A percentile compares a stretch with the other conserved stretches of the same genome.
These are phyloP conservation scores for Hymenoscyphus fructigenus DNA, from an alignment of 2,329 filamentous ascomycete species.

Conservation along the genomic window DNA sequence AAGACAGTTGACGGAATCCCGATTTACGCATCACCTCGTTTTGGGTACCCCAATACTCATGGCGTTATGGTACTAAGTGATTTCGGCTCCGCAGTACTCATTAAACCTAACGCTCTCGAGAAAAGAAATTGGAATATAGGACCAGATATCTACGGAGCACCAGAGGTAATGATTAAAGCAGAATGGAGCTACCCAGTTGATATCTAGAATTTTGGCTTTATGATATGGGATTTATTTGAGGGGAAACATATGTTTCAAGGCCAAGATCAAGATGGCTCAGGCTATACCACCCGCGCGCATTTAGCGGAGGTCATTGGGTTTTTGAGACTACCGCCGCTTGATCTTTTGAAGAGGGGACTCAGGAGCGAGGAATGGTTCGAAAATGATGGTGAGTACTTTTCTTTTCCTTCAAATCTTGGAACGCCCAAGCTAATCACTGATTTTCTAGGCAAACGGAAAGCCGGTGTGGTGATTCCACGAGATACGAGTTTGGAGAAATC, in stretches of 20 bases:
- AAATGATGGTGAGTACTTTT: slow-evolving; percentile 11
- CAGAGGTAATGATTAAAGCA: background rate
- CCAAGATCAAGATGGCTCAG: slow-evolving; percentile 11
- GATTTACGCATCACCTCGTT: slow-evolving; percentile 45
- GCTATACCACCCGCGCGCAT: slow-evolving; percentile 18
- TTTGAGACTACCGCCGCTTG: slow-evolving; percentile 17
- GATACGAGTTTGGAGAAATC: slow-evolving; percentile 10
- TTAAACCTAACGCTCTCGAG: slow-evolving; percentile 37
- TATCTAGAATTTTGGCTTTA: slow-evolving; percentile 5
- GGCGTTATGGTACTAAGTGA: slow-evolving; percentile 46
- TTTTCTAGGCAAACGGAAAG: background rate
- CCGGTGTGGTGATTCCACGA: background rate
- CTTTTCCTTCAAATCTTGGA: background rate
- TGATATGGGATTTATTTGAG: slow-evolving; percentile 48
- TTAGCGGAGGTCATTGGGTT: slow-evolving; percentile 19
- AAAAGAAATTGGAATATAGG: slow-evolving; percentile 31
- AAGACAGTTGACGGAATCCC: slow-evolving; percentile 42
- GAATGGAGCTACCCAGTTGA: slow-evolving; percentile 1
- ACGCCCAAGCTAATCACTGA: background rate
- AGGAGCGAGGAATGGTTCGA: slow-evolving; percentile 16
- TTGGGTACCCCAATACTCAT: slow-evolving; percentile 36
- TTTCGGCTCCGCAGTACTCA: slow-evolving; percentile 47
- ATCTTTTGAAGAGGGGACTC: slow-evolving; percentile 12
- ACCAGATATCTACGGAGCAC: background rate
- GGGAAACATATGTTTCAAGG: slow-evolving; percentile 44